Evolutionary conservation across 176 grass and related monocot species (phyloP), one percentile per base, ranked within the genome.

Genomic region (Lolium rigidum): DNA sequence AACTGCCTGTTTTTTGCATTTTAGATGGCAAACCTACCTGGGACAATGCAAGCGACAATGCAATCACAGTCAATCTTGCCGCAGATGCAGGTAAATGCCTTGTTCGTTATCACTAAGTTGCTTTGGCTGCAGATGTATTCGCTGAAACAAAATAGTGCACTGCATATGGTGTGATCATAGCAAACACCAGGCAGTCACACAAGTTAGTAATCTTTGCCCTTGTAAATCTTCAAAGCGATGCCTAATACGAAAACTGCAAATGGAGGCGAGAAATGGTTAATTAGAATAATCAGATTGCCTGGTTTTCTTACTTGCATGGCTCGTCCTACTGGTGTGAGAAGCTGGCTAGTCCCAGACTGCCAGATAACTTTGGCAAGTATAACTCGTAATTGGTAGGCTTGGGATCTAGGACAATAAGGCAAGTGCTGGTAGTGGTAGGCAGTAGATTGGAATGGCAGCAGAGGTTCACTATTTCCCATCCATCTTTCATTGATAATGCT

Each of bases 1-100:
- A 87, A 75, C 10, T 76, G 18, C 17, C 24, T 87, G 55, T 59
- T 26, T 84, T 90, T 76, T 85, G 48, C 71, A 89, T 94, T 88
- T 94, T 66, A 99, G 97, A 91, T 94, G 82, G 84, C 97, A 70
- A 98, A 94, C 86, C 80, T 98, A 80, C 86, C 92, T 56, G 88
- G 90, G 77, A 87, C 92, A 61, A 98, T 95, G 95, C 92, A 94
- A 91, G 88, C 87, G 76, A 88, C 92, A 52, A 97, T 94, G 95
- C 92, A 94, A 90, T 90, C 93, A 69, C 90, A 90, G 69, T 89
- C 90, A 3, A 81, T 90, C 77, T 63, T 95, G 76, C 87, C 93
- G 10, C 90, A 94, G 80, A 89, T 98, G 88, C 96, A 94, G 90
- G 95, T 98, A 28, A 80, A 77, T 69, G 35, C n/a, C 46, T 76